These are phyloP conservation scores for Alloteropsis angusta DNA, from an alignment of 202 grass and related monocot genomes.

Conservation along the genomic window DNA sequence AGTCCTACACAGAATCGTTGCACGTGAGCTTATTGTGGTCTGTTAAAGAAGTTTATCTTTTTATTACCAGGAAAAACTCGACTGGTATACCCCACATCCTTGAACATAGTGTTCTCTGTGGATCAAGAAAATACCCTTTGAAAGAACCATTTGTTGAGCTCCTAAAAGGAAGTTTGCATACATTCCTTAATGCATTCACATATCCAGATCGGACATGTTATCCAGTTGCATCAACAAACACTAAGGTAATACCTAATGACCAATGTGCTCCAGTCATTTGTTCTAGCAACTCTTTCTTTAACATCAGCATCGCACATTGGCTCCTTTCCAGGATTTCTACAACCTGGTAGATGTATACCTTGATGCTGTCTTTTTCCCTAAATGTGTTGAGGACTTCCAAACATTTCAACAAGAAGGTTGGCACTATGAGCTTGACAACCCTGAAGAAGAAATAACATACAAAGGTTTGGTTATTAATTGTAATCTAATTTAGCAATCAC, in stretches of 20 bases:
- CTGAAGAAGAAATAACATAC: conserved; percentile 88
- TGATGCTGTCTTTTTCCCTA: conserved; percentile 97
- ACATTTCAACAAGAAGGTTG: conserved; percentile 99
- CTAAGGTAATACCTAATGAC: conserved; percentile 47
- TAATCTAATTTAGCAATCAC: conserved; percentile 9
- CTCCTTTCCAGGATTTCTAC: conserved; percentile 84
- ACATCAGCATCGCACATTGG: neutral
- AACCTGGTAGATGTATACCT: conserved; percentile 99
- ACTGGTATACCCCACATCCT: conserved; percentile 99
- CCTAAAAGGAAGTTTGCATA: conserved; percentile 90
- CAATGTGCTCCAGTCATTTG: conserved; percentile 16
- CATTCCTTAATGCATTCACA: conserved; percentile 98
- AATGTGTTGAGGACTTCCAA: conserved; percentile 92
- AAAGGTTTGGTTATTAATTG: conserved; percentile 58
- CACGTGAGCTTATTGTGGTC: conserved; percentile 7
- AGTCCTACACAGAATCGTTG: neutral
- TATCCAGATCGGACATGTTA: conserved; percentile 98
- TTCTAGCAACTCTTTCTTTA: conserved; percentile 9
- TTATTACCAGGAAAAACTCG: conserved; percentile 72
- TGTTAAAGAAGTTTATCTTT: conserved; percentile 18
- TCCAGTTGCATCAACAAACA: conserved; percentile 96
- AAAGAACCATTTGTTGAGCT: conserved; percentile 99
- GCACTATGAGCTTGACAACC: conserved; percentile 96
- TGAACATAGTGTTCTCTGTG: conserved; percentile 96
- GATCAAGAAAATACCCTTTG: conserved; percentile 95